Evolutionary conservation across 345 rosid genomes (phyloP), one percentile per base, ranked within the genome.

Genomic region (Corchorus olitorius): DNA sequence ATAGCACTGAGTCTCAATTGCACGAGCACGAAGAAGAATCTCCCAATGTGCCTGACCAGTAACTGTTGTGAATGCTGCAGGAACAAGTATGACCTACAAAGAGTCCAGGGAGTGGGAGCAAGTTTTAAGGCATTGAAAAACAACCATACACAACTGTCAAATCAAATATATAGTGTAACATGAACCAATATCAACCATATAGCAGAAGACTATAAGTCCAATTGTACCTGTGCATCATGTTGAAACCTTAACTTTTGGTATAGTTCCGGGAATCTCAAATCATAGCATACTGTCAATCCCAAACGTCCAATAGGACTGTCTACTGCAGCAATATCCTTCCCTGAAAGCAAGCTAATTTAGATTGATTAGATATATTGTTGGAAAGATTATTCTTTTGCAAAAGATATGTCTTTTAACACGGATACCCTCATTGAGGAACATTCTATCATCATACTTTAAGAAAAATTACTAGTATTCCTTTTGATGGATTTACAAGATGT

Each of bases 31-130:
- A 59, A 95, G 99, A 62, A 93, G 91, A 85, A 92, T 80, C 83
- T 95, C 98, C 99, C 99, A 95, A 81, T 95, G 99, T 65, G 98
- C 98, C 80, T 87, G 81, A 62, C 97, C 99, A 7, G 99, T 93
- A 67, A 87, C 92, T 77, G 79, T 85, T 33, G 99, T 93, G 81
- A 95, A 95, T 78, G 99, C 98, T 54, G 98, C 80, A 43, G 98
- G 98, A 49, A 93, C 98, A 63, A 95, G 81, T 75, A 95, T 74
- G 85, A 95, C 88, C 98, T 93, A 84, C 52, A 70, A 49, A 76
- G 35, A 56, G 63, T 13, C 35, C 73, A 77, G 22, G 45, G 15
- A 58, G 62, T 45, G 22, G 45, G 15, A 58, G 62, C 50, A 60
- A 33, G 16, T 56, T 19, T 78, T 20, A 50, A 11, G 68, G 54